phyloP scores from a whole-genome alignment of 257 asterid species.

The Marsdenia floribunda region DNA sequence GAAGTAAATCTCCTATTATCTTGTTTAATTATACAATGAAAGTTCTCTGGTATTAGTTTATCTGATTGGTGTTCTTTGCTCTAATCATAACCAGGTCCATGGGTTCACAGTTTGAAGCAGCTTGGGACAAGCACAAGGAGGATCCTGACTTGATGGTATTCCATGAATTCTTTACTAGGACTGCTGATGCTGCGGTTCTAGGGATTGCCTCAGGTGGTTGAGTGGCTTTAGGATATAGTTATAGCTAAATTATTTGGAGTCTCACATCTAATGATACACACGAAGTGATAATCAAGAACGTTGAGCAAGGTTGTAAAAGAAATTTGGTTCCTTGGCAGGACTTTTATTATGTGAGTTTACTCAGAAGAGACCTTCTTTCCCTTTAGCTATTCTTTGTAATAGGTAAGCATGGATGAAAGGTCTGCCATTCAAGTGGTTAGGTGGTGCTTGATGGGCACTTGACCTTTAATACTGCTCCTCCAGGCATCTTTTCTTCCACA shows the following conservation, averaged over 20 bases:
- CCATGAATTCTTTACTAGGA: constrained; percentile 23
- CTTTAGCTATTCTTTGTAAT: not conserved
- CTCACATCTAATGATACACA: not conserved
- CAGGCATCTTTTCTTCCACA: no score
- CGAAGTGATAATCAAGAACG: not conserved
- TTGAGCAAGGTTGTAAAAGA: not conserved
- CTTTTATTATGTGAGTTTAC: not conserved
- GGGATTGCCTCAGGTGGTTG: constrained; percentile 10
- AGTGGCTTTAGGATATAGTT: not conserved
- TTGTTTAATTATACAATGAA: not conserved
- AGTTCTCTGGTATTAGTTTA: not conserved
- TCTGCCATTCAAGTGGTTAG: not conserved
- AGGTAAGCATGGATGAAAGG: not conserved
- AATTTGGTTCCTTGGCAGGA: not conserved
- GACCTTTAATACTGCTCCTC: no score
- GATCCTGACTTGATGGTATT: constrained; percentile 63
- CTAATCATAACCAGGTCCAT: constrained; percentile 40
- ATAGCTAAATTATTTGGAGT: not conserved
- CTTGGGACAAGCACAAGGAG: constrained; percentile 68
- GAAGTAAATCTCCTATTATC: constrained; percentile 41
- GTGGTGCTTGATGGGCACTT: not conserved
- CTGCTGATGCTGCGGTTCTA: constrained; percentile 30
- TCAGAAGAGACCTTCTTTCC: not conserved
- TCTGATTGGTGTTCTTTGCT: constrained; percentile 6
- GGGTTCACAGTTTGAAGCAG: constrained; percentile 50